Percentiles rank a stretch among this genome's conserved stretches.
phyloP scores from a whole-genome alignment of 179 eudicot genomes.

The Corrigiola litoralis region DNA sequence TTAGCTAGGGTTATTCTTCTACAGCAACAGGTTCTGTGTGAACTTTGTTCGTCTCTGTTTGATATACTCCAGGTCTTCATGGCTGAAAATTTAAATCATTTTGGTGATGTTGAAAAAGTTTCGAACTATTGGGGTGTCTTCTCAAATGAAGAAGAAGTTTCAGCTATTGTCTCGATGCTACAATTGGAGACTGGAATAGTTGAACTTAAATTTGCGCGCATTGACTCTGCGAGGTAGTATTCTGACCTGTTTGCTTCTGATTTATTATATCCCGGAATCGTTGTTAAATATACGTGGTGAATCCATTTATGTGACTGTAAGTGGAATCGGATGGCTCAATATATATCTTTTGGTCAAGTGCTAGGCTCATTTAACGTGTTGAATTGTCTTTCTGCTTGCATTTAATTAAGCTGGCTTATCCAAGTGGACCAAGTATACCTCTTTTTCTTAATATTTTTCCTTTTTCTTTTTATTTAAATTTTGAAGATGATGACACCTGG shows the following conservation, averaged over 20 bases:
- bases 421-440: too few species aligned
- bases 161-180: conserved; percentile 54
- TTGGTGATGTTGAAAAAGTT: conserved; percentile 54
- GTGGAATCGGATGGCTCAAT: too few species aligned
- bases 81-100: conserved; percentile 44
- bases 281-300: not conserved
- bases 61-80: conserved; percentile 64
- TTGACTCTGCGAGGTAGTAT: conserved; percentile 57
- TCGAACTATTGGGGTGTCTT: conserved; percentile 55
- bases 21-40: conserved; percentile 76
- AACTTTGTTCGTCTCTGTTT: conserved; percentile 63
- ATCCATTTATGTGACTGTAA: not conserved
- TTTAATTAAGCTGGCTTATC: too few species aligned
- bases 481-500: too few species aligned
- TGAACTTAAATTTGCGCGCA: conserved; percentile 66
- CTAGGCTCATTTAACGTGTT: too few species aligned
- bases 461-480: too few species aligned
- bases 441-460: too few species aligned
- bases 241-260: not conserved
- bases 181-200: conserved; percentile 70
- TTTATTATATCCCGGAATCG: not conserved
- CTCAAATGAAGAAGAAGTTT: conserved; percentile 51
- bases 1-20: conserved; percentile 61
- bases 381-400: too few species aligned
- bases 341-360: too few species aligned